Evolutionary conservation across 2,329 filamentous ascomycete genomes (phyloP).

Genomic region (Xylariaceae sp.): DNA sequence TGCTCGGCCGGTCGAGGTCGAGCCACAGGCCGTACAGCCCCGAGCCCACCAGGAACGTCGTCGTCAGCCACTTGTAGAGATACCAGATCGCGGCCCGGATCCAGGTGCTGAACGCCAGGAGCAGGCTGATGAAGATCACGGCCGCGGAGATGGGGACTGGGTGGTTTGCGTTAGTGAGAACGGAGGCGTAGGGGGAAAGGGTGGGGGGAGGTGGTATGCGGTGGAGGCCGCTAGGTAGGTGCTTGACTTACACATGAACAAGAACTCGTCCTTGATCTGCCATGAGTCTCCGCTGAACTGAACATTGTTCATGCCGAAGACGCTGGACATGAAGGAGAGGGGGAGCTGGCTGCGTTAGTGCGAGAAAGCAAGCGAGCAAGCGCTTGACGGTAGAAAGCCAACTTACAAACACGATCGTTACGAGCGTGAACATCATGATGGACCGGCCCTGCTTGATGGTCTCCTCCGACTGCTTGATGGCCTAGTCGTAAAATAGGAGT

Average conservation of each 20-base stretch:
- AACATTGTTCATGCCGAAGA: conserved; percentile 44
- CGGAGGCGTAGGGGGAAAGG: background rate
- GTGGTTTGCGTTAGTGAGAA: too few relatives aligned
- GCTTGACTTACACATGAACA: conserved; percentile 34
- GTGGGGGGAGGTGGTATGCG: too few relatives aligned
- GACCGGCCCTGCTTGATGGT: conserved; percentile 45
- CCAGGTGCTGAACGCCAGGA: conserved; percentile 29
- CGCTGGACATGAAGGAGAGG: conserved; percentile 41
- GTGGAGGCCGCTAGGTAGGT: too few relatives aligned
- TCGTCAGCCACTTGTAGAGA: conserved; percentile 2
- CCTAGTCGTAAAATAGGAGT: too few relatives aligned
- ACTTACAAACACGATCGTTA: conserved; percentile 50
- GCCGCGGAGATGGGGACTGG: conserved; percentile 31
- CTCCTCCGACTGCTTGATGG: conserved; percentile 44
- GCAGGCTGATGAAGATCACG: conserved; percentile 30
- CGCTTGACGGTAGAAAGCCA: background rate
- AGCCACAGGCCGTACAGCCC: conserved; percentile 14
- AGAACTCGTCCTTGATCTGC: conserved; percentile 15
- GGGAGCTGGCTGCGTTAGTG: conserved; percentile 34
- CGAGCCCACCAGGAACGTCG: background rate
- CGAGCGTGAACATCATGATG: conserved; percentile 50
- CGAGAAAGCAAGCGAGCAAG: too few relatives aligned
- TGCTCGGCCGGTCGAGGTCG: conserved; percentile 1
- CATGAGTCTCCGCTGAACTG: conserved; percentile 16
- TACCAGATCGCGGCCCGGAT: conserved; percentile 15